Conservation (phyloP, 2,329 filamentous ascomycete genomes). For the Ceratocystiopsis minuta region DNA sequence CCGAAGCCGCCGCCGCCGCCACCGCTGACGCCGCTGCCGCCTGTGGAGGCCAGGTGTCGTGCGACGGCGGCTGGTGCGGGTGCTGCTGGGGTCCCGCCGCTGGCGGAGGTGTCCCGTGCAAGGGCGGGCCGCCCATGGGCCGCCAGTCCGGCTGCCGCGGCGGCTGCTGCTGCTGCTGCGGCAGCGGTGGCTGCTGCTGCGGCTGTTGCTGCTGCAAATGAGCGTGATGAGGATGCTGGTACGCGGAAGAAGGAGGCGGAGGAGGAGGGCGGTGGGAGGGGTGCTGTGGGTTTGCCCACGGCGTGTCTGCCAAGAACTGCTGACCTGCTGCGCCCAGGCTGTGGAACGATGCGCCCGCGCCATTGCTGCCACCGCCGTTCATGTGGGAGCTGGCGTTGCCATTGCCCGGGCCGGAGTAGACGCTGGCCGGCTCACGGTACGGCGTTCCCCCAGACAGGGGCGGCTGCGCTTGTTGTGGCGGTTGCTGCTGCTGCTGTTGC, state of each 20-base stretch:
- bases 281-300: constrained; percentile 83
- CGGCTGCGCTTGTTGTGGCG: too few relatives aligned
- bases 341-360: constrained; percentile 19
- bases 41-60: too few relatives aligned
- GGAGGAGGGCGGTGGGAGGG: constrained; percentile 34
- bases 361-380: neutral
- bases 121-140: neutral
- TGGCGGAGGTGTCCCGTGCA: too few relatives aligned
- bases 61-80: too few relatives aligned
- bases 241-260: neutral
- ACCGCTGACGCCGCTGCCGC: too few relatives aligned
- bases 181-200: neutral
- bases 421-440: too few relatives aligned
- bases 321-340: constrained; percentile 53
- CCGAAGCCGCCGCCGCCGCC: too few relatives aligned
- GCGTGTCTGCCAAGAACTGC: constrained; percentile 74
- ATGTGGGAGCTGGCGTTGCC: neutral
- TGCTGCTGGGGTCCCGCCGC: too few relatives aligned
- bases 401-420: neutral
- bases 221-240: constrained; percentile 14
- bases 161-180: neutral
- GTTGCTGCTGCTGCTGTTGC: too few relatives aligned
- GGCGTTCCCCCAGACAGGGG: too few relatives aligned
- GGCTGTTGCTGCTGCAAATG: neutral
- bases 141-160: neutral